Evolutionary conservation across 306 rosid genomes (phyloP).

Genomic region (Neltuma alba): DNA sequence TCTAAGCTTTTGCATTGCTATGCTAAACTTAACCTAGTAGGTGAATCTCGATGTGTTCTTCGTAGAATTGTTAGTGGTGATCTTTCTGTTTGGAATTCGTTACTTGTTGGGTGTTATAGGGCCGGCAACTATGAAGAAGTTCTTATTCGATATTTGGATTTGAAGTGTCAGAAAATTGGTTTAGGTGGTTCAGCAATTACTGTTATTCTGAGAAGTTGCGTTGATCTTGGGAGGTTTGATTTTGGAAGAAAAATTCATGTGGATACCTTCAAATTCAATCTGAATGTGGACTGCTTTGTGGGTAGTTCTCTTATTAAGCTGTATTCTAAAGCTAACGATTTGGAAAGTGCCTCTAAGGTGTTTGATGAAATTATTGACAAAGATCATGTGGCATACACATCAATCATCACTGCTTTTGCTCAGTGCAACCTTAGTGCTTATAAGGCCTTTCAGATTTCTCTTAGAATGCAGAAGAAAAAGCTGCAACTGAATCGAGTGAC

Average conservation of each 20-base stretch:
- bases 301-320: conserved; percentile 52
- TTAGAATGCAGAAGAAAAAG: conserved; percentile 43
- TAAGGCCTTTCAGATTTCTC: conserved; percentile 42
- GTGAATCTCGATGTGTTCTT: conserved; percentile 32
- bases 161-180: conserved; percentile 32
- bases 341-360: conserved; percentile 43
- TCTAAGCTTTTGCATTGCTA: conserved; percentile 43
- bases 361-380: conserved; percentile 54
- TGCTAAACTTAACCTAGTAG: conserved; percentile 27
- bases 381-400: conserved; percentile 56
- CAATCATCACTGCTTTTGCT: conserved; percentile 54
- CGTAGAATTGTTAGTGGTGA: conserved; percentile 8
- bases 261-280: conserved; percentile 49
- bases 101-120: conserved; percentile 39
- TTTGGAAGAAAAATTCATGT: conserved; percentile 50
- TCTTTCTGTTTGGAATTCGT: conserved; percentile 38
- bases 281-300: conserved; percentile 44
- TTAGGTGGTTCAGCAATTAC: conserved; percentile 41
- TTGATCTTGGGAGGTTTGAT: conserved; percentile 30
- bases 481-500: conserved; percentile 53
- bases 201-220: conserved; percentile 46
- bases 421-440: conserved; percentile 25
- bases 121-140: conserved; percentile 32
- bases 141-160: conserved; percentile 38
- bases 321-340: conserved; percentile 33